Conservation (phyloP, 768 basidiomycete species). For the Kwoniella sp. region DNA sequence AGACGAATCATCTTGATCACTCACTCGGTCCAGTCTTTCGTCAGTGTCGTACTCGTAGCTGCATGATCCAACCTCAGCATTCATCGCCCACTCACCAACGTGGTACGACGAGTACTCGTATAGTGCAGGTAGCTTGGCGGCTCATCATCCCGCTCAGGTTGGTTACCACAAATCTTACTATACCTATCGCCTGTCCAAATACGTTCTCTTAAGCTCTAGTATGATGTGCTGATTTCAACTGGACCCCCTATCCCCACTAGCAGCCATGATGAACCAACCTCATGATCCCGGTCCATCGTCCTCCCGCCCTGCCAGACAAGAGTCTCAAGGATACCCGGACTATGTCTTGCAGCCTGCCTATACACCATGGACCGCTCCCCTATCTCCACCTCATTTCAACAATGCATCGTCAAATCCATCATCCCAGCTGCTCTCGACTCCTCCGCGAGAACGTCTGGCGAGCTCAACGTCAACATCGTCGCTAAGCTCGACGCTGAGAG, state of each 20-base stretch:
- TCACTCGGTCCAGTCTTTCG: not conserved
- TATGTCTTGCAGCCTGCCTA: conserved; percentile 11
- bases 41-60: not conserved
- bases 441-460: conserved; percentile 30
- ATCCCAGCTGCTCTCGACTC: conserved; percentile 1
- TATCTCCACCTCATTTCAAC: not conserved
- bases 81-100: not conserved
- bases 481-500: conserved; percentile 32
- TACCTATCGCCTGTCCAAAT: too few species aligned
- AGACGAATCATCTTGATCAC: too few species aligned
- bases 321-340: conserved; percentile 13
- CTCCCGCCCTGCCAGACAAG: conserved; percentile 7
- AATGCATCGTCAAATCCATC: not conserved
- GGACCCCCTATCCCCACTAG: not conserved
- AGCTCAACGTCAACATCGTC: conserved; percentile 35
- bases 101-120: too few species aligned
- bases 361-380: conserved; percentile 8
- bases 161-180: not conserved
- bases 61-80: not conserved
- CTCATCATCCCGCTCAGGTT: not conserved
- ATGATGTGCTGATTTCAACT: too few species aligned
- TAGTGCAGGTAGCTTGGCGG: not conserved
- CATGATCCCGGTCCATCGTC: conserved; percentile 19
- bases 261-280: conserved; percentile 5
- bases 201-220: too few species aligned